These are phyloP conservation scores for Calamus simplicifolius DNA, from an alignment of 176 grass and related monocot genomes.

Conservation along the genomic window DNA sequence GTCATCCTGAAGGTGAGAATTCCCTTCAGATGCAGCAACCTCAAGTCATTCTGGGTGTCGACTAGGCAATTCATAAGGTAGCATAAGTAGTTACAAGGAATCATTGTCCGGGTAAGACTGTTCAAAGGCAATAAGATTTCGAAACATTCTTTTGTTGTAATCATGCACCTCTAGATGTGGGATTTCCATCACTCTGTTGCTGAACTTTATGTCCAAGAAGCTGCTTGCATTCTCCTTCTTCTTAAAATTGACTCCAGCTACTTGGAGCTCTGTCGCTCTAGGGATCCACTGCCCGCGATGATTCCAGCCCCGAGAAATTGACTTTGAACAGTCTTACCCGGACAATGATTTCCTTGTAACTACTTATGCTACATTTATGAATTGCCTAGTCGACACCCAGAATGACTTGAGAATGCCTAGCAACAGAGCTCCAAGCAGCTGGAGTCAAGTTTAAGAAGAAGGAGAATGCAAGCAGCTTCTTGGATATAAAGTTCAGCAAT, in stretches of 20 bases:
- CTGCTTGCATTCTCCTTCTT: background rate
- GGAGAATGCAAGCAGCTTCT: no score
- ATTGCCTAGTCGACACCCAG: no score
- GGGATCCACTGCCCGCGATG: background rate
- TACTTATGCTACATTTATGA: no score
- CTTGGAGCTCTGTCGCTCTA: background rate
- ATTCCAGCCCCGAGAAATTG: no score
- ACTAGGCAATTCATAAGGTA: slow-evolving; percentile 15
- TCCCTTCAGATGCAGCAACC: no score
- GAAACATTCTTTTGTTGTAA: slow-evolving; percentile 14
- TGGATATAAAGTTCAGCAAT: no score
- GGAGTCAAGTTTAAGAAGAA: no score
- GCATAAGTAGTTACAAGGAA: slow-evolving; percentile 8
- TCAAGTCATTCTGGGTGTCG: background rate
- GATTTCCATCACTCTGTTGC: slow-evolving; percentile 12
- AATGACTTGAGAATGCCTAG: no score
- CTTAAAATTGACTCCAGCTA: slow-evolving; percentile 10
- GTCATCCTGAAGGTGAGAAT: no score
- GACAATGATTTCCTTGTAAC: no score
- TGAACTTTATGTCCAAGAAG: slow-evolving; percentile 22
- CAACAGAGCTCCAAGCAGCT: no score
- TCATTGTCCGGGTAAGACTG: slow-evolving; percentile 2
- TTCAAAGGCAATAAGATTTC: slow-evolving; percentile 18
- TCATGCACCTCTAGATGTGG: slow-evolving; percentile 24
- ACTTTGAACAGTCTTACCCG: no score